Conservation (phyloP, 768 basidiomycete species). For the Mycena crocata region DNA sequence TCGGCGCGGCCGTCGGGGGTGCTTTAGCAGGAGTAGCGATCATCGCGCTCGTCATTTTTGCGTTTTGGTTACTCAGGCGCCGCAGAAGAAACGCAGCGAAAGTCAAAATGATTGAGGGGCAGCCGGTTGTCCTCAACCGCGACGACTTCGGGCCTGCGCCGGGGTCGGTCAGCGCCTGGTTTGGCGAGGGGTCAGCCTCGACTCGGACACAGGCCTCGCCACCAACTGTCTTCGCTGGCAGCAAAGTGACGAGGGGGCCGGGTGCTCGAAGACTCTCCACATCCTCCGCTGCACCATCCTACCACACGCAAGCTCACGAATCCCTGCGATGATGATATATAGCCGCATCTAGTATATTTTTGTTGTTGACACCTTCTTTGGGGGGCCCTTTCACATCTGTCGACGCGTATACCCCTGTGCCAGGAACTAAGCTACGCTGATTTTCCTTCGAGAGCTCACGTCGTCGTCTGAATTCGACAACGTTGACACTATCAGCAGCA, state of each 20-base stretch:
- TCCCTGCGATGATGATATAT: no score
- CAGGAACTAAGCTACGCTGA: no score
- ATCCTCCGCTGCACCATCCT: conserved; percentile 23
- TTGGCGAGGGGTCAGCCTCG: background rate
- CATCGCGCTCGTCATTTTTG: conserved; percentile 18
- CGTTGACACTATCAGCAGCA: no score
- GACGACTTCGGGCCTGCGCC: background rate
- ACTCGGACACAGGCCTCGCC: background rate
- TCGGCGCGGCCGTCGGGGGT: conserved; percentile 22
- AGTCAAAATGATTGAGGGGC: background rate
- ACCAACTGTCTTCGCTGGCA: background rate
- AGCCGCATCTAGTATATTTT: no score
- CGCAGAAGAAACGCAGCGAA: background rate
- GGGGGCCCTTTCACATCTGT: no score
- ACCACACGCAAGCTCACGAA: conserved; percentile 14
- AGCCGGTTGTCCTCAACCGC: conserved; percentile 8
- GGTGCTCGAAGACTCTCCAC: background rate
- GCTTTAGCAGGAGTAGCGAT: conserved; percentile 7
- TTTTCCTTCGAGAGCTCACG: no score
- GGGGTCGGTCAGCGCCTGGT: background rate
- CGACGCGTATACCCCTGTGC: no score
- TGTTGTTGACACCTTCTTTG: no score
- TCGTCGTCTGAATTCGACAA: no score
- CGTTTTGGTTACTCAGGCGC: conserved; percentile 17
- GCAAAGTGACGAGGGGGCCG: background rate